Evolutionary conservation across 768 basidiomycete species (phyloP).

Genomic region (Pholiota microspora): DNA sequence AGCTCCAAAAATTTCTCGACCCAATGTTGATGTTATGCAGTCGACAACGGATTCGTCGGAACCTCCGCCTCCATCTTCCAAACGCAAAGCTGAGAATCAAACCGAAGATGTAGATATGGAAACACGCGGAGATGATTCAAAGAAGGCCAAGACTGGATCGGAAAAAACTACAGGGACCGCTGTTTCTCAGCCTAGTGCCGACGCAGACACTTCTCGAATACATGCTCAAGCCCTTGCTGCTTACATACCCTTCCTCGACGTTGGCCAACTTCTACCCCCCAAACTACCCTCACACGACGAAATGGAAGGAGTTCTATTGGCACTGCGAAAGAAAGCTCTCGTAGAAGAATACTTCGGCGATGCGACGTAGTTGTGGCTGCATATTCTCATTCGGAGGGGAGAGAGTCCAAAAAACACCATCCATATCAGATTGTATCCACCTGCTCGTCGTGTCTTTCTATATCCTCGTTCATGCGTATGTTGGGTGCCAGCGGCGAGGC

Average conservation of each 20-base stretch:
- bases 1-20: conserved; percentile 50
- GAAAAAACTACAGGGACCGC: conserved; percentile 20
- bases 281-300: conserved; percentile 73
- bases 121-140: conserved; percentile 28
- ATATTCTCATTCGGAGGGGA: not conserved
- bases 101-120: conserved; percentile 42
- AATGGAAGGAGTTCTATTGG: conserved; percentile 75
- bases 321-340: conserved; percentile 75
- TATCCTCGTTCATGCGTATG: not conserved
- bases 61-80: conserved; percentile 31
- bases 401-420: not conserved
- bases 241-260: conserved; percentile 71
- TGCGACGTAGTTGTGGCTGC: conserved; percentile 19
- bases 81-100: conserved; percentile 53
- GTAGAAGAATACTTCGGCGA: conserved; percentile 71
- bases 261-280: conserved; percentile 72
- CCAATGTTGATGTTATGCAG: conserved; percentile 20
- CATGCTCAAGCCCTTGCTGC: conserved; percentile 63
- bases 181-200: conserved; percentile 21
- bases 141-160: conserved; percentile 29
- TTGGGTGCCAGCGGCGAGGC: not conserved
- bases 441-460: not conserved
- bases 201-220: conserved; percentile 29
- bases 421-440: not conserved
- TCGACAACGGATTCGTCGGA: conserved; percentile 16